Conservation (phyloP, 169 alveolate genomes). For the Plasmodium vinckei region DNA sequence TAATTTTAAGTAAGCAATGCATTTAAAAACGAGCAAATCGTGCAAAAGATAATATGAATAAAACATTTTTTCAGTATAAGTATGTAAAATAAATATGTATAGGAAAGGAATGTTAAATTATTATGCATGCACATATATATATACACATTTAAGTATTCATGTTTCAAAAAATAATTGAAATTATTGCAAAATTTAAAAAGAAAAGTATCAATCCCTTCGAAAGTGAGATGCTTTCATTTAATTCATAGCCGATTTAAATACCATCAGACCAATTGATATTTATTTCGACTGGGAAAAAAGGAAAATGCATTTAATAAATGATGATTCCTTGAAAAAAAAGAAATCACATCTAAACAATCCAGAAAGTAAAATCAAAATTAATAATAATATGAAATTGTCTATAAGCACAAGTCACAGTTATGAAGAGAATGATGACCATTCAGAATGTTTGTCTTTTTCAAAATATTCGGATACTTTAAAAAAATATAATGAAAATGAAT, state of each 20-base stretch:
- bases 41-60: background rate
- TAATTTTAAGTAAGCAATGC: no score
- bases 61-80: background rate
- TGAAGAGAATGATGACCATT: background rate
- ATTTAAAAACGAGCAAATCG: no score
- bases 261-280: background rate
- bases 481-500: conserved; percentile 15
- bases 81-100: background rate
- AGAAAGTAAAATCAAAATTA: background rate
- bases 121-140: background rate
- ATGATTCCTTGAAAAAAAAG: background rate
- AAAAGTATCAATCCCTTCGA: background rate
- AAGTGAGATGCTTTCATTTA: no score
- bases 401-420: background rate
- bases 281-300: background rate
- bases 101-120: background rate
- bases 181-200: background rate
- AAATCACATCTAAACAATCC: background rate
- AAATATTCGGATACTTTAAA: conserved; percentile 39
- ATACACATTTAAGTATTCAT: background rate
- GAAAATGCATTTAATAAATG: background rate
- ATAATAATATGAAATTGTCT: background rate
- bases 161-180: no score
- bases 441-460: conserved; percentile 4
- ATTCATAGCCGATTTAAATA: background rate